Percentiles rank a stretch among this genome's conserved stretches.
phyloP scores from a whole-genome alignment of 768 basidiomycete species.

The Termitomyces sp. region DNA sequence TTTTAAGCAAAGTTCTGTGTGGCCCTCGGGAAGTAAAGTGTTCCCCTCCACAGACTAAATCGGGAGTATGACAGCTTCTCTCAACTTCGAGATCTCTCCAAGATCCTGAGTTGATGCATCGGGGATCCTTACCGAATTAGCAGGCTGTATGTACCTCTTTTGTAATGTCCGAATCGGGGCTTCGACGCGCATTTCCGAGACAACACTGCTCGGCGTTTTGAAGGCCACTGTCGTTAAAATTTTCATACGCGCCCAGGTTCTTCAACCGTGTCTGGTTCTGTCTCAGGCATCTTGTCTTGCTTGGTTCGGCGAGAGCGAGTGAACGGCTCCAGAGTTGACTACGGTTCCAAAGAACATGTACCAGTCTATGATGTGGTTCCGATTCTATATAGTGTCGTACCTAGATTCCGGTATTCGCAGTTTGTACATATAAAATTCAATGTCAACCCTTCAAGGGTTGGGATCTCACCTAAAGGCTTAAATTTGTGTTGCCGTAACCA shows the following conservation, averaged over 20 bases:
- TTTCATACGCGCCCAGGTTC: slow-evolving; percentile 4
- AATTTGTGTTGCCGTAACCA: neutral
- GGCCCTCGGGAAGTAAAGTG: slow-evolving; percentile 8
- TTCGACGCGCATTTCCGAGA: slow-evolving; percentile 10
- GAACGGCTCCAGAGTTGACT: neutral
- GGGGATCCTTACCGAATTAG: slow-evolving; percentile 2
- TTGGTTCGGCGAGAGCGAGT: neutral
- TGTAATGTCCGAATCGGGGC: slow-evolving; percentile 13
- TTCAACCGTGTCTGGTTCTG: neutral
- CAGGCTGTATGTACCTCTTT: slow-evolving; percentile 9
- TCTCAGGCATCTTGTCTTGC: slow-evolving; percentile 1
- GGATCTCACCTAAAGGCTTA: neutral
- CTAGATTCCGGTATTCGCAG: slow-evolving; percentile 4
- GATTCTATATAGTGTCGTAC: neutral
- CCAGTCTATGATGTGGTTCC: neutral
- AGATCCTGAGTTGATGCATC: slow-evolving; percentile 9
- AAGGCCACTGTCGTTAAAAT: neutral
- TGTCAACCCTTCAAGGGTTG: slow-evolving; percentile 3
- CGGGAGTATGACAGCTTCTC: slow-evolving; percentile 8
- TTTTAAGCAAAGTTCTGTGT: slow-evolving; percentile 9
- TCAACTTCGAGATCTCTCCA: slow-evolving; percentile 5
- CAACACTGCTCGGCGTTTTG: slow-evolving; percentile 8
- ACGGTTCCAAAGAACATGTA: neutral
- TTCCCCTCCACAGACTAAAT: slow-evolving; percentile 7
- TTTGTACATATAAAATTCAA: neutral